These are phyloP conservation scores for Styphnolobium japonicum DNA, from an alignment of 306 rosid genomes.

Conservation along the genomic window DNA sequence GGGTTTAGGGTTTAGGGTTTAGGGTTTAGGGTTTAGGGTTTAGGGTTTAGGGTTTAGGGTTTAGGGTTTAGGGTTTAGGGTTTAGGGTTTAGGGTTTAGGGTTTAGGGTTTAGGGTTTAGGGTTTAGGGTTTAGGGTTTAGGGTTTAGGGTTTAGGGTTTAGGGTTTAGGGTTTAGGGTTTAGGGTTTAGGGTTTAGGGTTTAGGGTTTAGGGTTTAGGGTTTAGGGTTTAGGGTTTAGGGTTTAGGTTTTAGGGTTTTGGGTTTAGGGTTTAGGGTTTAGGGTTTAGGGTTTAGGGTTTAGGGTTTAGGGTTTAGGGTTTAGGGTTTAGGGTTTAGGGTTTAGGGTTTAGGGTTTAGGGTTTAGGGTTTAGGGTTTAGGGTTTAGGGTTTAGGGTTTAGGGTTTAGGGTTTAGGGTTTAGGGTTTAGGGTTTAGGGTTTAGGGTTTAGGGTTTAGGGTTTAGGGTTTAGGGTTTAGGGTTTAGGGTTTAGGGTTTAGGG, in stretches of 20 bases:
- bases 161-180: slow-evolving; percentile 5
- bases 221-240: slow-evolving; percentile 25
- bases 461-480: too few species aligned
- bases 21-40: slow-evolving; percentile 13
- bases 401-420: too few species aligned
- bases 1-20: slow-evolving; percentile 9
- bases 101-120: slow-evolving; percentile 1
- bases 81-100: slow-evolving; percentile 22
- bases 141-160: slow-evolving; percentile 22
- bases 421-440: too few species aligned
- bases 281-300: slow-evolving; percentile 22
- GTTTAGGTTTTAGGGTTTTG: slow-evolving; percentile 19
- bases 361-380: slow-evolving; percentile 15
- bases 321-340: slow-evolving; percentile 22
- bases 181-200: slow-evolving; percentile 15
- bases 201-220: slow-evolving; percentile 25
- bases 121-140: slow-evolving; percentile 28
- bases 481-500: too few species aligned
- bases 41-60: slow-evolving; percentile 13
- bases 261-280: slow-evolving; percentile 19
- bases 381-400: neutral
- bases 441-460: too few species aligned
- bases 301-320: slow-evolving; percentile 22
- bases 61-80: slow-evolving; percentile 17
- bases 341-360: slow-evolving; percentile 23